These are phyloP conservation scores for Scutellaria baicalensis DNA, from an alignment of 257 asterid species.

Conservation along the genomic window DNA sequence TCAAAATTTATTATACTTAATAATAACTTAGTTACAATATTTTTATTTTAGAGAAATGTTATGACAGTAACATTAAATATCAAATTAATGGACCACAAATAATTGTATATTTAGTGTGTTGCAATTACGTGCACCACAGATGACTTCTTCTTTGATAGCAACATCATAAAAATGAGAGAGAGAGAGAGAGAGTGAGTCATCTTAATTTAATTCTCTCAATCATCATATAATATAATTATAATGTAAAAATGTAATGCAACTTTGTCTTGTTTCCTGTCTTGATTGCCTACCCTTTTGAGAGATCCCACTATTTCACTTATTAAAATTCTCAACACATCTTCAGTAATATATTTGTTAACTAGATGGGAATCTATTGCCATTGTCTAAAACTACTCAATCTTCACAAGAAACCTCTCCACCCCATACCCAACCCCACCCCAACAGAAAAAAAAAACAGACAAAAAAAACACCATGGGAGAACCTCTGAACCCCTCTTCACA, in stretches of 20 bases:
- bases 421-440: too few species aligned
- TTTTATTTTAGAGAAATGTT: too few species aligned
- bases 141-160: conserved; percentile 2
- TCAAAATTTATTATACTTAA: too few species aligned
- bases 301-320: neutral
- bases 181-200: neutral
- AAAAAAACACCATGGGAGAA: conserved; percentile 22
- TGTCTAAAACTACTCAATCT: too few species aligned
- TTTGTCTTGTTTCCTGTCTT: neutral
- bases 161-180: conserved; percentile 6
- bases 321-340: neutral
- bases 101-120: neutral
- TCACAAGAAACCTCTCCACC: too few species aligned
- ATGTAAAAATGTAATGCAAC: neutral
- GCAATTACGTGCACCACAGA: neutral
- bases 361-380: too few species aligned
- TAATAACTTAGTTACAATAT: too few species aligned
- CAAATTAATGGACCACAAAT: neutral
- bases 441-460: neutral
- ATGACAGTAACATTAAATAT: neutral
- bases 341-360: neutral
- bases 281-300: neutral
- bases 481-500: conserved; percentile 7
- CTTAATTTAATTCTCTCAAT: conserved; percentile 6
- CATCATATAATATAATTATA: neutral